Percentiles rank a stretch among this genome's conserved stretches.
Evolutionary conservation across 2,329 filamentous ascomycete genomes (phyloP).

Genomic region (Proliferodiscus dingleyae): DNA sequence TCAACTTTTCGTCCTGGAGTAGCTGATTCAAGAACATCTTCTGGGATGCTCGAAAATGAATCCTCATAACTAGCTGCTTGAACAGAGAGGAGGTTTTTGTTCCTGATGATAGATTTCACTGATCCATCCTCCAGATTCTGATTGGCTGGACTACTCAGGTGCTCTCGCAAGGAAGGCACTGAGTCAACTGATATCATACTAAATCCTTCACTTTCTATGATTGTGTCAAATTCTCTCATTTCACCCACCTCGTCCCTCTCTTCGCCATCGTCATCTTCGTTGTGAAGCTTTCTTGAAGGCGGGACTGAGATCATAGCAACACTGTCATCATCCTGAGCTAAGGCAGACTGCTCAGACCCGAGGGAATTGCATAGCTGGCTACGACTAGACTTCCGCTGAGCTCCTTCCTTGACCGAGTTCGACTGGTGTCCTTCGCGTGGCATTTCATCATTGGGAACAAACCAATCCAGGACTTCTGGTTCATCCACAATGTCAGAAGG

Average conservation of each 20-base stretch:
- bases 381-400: constrained; percentile 6
- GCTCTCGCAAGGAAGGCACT: constrained; percentile 43
- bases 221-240: constrained; percentile 46
- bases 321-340: constrained; percentile 1
- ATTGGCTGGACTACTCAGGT: constrained; percentile 33
- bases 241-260: constrained; percentile 28
- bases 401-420: constrained; percentile 21
- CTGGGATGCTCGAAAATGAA: constrained; percentile 25
- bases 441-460: constrained; percentile 23
- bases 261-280: constrained; percentile 8
- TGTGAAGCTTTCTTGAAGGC: not conserved
- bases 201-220: constrained; percentile 53
- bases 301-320: not conserved
- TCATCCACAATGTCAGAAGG: constrained; percentile 11
- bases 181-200: constrained; percentile 53
- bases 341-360: not conserved
- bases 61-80: constrained; percentile 14
- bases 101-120: constrained; percentile 3
- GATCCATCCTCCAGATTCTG: constrained; percentile 15
- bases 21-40: constrained; percentile 21
- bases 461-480: constrained; percentile 26
- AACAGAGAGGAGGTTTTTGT: constrained; percentile 14
- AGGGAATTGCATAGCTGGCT: not conserved
- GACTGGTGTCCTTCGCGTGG: constrained; percentile 25
- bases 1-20: constrained; percentile 14